Conservation (phyloP, 805 yeast genomes). For the Nakazawaea siamensis region DNA sequence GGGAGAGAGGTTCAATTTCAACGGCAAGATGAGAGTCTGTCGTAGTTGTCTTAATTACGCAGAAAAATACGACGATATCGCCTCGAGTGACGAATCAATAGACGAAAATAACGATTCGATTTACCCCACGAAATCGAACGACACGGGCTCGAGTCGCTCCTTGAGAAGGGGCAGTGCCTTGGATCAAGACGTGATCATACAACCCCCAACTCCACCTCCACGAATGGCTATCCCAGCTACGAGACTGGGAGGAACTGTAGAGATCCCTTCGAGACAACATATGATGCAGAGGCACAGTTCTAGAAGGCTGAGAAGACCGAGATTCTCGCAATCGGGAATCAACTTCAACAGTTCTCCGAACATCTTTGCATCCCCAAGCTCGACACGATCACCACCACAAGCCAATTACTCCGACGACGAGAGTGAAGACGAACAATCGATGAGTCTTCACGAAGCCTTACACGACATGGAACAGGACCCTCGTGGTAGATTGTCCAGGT, state of each 20-base stretch:
- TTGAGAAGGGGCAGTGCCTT: slow-evolving; percentile 1
- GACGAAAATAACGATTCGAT: slow-evolving; percentile 20
- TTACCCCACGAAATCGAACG: slow-evolving; percentile 10
- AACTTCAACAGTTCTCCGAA: slow-evolving; percentile 7
- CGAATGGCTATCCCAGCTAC: slow-evolving; percentile 79
- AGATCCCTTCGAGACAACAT: slow-evolving; percentile 39
- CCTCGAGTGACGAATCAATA: slow-evolving; percentile 58
- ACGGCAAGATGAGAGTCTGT: slow-evolving; percentile 73
- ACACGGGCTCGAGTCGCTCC: slow-evolving; percentile 2
- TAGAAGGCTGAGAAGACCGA: slow-evolving; percentile 17
- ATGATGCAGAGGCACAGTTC: not conserved
- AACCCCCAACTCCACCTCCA: slow-evolving; percentile 48
- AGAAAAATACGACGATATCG: slow-evolving; percentile 59
- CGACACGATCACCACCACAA: no score
- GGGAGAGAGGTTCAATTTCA: slow-evolving; percentile 54
- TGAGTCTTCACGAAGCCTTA: slow-evolving; percentile 58
- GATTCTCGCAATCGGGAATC: slow-evolving; percentile 7
- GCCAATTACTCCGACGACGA: slow-evolving; percentile 24
- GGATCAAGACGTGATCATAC: slow-evolving; percentile 13
- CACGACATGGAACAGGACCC: slow-evolving; percentile 14
- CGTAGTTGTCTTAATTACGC: slow-evolving; percentile 56
- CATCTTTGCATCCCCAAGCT: no score
- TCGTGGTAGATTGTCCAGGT: no score
- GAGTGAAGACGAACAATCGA: slow-evolving; percentile 58
- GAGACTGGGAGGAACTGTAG: slow-evolving; percentile 69